Base-by-base conservation (phyloP, 2,329 filamentous ascomycete species). In the Calycina marina region DNA sequence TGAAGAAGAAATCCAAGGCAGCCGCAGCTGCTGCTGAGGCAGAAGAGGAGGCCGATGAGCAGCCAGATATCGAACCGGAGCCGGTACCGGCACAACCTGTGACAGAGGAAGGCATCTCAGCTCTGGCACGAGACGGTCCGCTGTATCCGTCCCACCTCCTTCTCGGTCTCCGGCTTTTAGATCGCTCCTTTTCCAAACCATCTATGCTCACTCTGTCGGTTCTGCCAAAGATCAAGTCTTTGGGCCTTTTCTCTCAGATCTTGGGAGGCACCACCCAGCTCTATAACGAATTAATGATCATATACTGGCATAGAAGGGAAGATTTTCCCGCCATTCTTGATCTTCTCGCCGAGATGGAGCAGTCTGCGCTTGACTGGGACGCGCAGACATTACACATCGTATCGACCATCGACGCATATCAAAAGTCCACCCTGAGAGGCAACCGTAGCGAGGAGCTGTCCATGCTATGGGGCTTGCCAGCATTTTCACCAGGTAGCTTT, bases 181-280 rank as follows among this genome's bases (percentile, higher is more conserved):
- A 73, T 42, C 58, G 56, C 2, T 57, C 61, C 2, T 85, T 81
- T 37, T 40, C 48, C 6, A 63, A 59, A 8, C 57, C 69, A 0
- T 84, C 78, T 1, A 60, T 65, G 0, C 59, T 79, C 1, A 60
- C 63, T 0, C 62, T 79, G 27, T 62, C 63, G 27, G 54, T 85
- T 15, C 59, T 86, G 1, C 77, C 79, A 0, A 66, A 68, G 5
- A 59, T 85, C 44, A 80, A 79, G 48, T 61, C 65, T 27, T 61
- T 82, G 0, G 79, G 80, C 2, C 63, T 78, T 2, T 67, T 70
- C 1, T 77, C 77, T 0, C 82, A 77, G 47, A 72, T 82, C 5
- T 64, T 88, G 1, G 80, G 78, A 29, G 75, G 71, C 4, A 74
- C 73, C 12, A 78, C 77, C 0, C 59, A 66, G 0, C 69, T 86